Evolutionary conservation across 441 rosid genomes (phyloP).

Genomic region (Euphorbia schlechtendalii): DNA sequence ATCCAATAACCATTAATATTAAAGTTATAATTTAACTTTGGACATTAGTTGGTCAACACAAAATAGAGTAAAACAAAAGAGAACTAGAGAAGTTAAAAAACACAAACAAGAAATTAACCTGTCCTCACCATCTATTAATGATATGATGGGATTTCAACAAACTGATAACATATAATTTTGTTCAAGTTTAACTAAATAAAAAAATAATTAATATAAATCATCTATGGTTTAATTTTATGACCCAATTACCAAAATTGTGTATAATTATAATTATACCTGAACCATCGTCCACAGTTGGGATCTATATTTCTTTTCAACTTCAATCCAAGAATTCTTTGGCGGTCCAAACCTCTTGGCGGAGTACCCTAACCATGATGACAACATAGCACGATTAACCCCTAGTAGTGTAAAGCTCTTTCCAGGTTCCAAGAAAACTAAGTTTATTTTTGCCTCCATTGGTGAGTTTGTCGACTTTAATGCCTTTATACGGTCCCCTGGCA

Average conservation of each 20-base stretch:
- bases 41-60: too few relatives aligned
- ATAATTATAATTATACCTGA: neutral
- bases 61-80: too few relatives aligned
- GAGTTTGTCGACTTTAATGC: neutral
- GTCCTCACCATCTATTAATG: too few relatives aligned
- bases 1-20: too few relatives aligned
- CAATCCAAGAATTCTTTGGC: neutral
- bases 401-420: neutral
- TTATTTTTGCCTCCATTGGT: neutral
- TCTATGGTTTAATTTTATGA: too few relatives aligned
- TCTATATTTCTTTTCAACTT: neutral
- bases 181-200: too few relatives aligned
- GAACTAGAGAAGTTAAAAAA: too few relatives aligned
- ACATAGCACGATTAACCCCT: neutral
- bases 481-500: neutral
- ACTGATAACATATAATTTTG: too few relatives aligned
- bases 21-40: too few relatives aligned
- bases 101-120: too few relatives aligned
- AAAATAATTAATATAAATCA: too few relatives aligned
- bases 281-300: neutral
- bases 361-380: neutral
- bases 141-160: too few relatives aligned
- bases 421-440: neutral
- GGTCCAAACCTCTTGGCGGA: neutral
- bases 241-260: neutral